Evolutionary conservation across 2,329 filamentous ascomycete species (phyloP).

Genomic region (Fusarium sp.): DNA sequence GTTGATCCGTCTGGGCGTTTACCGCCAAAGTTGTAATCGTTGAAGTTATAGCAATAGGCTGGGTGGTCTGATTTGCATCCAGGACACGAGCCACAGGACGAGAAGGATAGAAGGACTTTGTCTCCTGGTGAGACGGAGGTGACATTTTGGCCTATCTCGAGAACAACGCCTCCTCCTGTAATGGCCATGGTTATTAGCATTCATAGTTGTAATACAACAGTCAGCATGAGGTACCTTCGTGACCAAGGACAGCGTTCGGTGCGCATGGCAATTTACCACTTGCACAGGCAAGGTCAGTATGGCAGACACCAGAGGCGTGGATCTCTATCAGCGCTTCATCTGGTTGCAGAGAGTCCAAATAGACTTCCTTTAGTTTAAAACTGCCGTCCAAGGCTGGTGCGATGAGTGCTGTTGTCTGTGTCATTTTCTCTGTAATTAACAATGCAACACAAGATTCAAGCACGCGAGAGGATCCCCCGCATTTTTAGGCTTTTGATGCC

Average conservation of each 20-base stretch:
- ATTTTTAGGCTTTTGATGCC: not conserved
- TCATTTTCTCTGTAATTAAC: not conserved
- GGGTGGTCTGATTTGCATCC: slow-evolving; percentile 12
- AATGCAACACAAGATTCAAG: not conserved
- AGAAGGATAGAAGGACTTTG: slow-evolving; percentile 21
- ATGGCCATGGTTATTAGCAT: not conserved
- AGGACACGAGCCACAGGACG: slow-evolving; percentile 2
- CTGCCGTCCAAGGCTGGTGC: not conserved
- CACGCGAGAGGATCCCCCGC: not conserved
- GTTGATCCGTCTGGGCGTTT: slow-evolving; percentile 10
- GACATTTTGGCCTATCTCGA: not conserved
- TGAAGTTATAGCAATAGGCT: slow-evolving; percentile 20
- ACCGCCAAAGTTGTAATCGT: slow-evolving; percentile 10
- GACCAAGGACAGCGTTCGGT: slow-evolving; percentile 7
- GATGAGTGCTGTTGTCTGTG: slow-evolving; percentile 7
- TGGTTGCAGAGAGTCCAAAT: not conserved
- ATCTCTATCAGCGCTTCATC: slow-evolving; percentile 23
- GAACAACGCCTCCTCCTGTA: slow-evolving; percentile 17
- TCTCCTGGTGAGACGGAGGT: not conserved
- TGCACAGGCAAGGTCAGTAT: slow-evolving; percentile 55
- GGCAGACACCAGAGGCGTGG: slow-evolving; percentile 15
- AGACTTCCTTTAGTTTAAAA: not conserved
- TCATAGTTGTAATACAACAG: fast-evolving
- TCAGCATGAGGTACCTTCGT: slow-evolving; percentile 50
- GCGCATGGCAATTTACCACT: slow-evolving; percentile 7